phyloP scores from a whole-genome alignment of 208 protist genomes.

The Crithidia fasciculata region DNA sequence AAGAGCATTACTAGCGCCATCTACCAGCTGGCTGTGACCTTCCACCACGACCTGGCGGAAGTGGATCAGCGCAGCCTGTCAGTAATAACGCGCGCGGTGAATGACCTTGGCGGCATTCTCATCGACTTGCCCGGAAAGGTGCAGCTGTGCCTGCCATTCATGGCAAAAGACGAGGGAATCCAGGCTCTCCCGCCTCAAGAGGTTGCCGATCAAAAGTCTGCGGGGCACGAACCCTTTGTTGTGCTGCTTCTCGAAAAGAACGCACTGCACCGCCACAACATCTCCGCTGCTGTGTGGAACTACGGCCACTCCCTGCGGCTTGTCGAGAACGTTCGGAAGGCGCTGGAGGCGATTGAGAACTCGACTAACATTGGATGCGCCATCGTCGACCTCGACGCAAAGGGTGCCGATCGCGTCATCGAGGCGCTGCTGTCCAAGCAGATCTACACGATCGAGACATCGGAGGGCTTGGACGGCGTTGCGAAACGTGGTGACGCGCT shows the following conservation, averaged over 20 bases:
- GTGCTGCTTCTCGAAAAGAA: constrained; percentile 74
- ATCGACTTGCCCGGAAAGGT: constrained; percentile 47
- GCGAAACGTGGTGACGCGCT: constrained; percentile 44
- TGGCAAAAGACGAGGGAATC: constrained; percentile 51
- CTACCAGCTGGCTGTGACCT: constrained; percentile 60
- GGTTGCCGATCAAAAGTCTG: constrained; percentile 27
- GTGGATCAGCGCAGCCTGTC: constrained; percentile 40
- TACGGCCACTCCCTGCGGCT: constrained; percentile 65
- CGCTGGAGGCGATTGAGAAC: constrained; percentile 59
- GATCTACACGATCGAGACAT: constrained; percentile 71
- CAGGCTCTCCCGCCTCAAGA: constrained; percentile 36
- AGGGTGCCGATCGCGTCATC: constrained; percentile 44
- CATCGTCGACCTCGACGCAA: constrained; percentile 60
- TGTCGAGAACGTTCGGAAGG: constrained; percentile 63
- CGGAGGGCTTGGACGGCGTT: constrained; percentile 40
- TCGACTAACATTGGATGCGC: constrained; percentile 70
- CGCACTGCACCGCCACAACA: constrained; percentile 70
- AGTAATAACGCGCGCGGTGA: constrained; percentile 41
- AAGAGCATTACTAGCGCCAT: constrained; percentile 61
- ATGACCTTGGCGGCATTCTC: constrained; percentile 61
- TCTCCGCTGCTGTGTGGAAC: constrained; percentile 57
- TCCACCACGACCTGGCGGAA: constrained; percentile 46
- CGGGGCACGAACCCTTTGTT: constrained; percentile 55
- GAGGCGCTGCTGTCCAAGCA: constrained; percentile 50
- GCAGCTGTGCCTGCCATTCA: constrained; percentile 53